Evolutionary conservation across 768 basidiomycete genomes (phyloP), one percentile per base, ranked within the genome.

Genomic region (Mycena chlorophos): DNA sequence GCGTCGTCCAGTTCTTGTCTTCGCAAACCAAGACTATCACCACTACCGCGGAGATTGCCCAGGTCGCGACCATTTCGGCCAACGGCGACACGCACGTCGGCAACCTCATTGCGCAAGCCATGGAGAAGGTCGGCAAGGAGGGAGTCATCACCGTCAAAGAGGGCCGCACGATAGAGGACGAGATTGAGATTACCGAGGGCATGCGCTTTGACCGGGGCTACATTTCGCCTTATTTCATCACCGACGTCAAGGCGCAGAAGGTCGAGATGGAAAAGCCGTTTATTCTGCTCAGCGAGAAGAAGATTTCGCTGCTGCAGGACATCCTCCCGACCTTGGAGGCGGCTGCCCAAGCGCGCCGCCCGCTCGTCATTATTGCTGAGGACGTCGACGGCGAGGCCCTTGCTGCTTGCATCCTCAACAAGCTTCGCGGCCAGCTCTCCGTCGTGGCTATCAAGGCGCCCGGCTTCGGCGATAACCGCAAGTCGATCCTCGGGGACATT

Each of bases 61-160:
- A 98, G 75, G 96, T 98, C 61, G 95, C 95, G n/a, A 98, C 95
- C 63, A 96, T 97, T 72, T 89, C 87, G 23, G 85, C 91, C 12
- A 84, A 84, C 54, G 80, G 83, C 30, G 96, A 98, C 75, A 79
- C 73, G 1, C 94, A 98, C 68, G 81, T 99, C 59, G 95, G 96
- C 42, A 87, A 87, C 69, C 83, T 99, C 67, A 98, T 98, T 71
- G 95, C 96, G 4, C 92, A 93, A 68, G 96, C 96, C 1, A 99
- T 98, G 96, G 96, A 98, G 76, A 97, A 97, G 73, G 96, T 98
- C 57, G 96, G 96, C 70, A 97, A 96, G 79, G 96, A 99, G 76
- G 96, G 96, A 71, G 96, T 98, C 68, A 98, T 99, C 79, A 98
- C 96, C 48, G 95, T 99, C 72, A 99, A 98, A 80, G 96, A 99